Conservation (phyloP, 2,329 filamentous ascomycete genomes). For the Aspergillus neoniger region DNA sequence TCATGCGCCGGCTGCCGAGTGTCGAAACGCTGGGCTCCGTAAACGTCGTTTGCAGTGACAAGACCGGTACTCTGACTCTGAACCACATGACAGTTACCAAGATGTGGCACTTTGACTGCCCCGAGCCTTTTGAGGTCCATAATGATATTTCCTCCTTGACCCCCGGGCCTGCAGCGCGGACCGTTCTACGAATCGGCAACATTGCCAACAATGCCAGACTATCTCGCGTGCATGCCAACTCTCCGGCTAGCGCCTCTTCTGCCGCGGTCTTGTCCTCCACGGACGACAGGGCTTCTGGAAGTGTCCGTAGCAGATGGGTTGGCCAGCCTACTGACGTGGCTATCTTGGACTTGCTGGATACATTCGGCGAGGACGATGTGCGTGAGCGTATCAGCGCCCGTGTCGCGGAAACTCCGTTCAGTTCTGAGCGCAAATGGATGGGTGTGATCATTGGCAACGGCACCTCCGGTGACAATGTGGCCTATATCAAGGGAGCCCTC, state of each 20-base stretch:
- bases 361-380: constrained; percentile 87
- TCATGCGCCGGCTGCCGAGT: constrained; percentile 92
- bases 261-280: constrained; percentile 86
- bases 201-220: constrained; percentile 93
- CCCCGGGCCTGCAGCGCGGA: constrained; percentile 72
- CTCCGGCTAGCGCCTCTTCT: constrained; percentile 68
- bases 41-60: constrained; percentile 99
- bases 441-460: constrained; percentile 76
- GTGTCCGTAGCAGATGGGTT: constrained; percentile 83
- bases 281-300: constrained; percentile 60
- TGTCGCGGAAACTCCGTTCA: constrained; percentile 86
- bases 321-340: constrained; percentile 97
- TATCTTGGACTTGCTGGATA: constrained; percentile 90
- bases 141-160: constrained; percentile 55
- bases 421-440: constrained; percentile 99
- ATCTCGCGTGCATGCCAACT: constrained; percentile 69
- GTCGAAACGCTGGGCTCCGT: constrained; percentile 98
- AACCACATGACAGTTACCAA: constrained; percentile 99
- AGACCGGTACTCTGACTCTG: constrained; percentile 92
- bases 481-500: constrained; percentile 93
- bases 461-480: constrained; percentile 65
- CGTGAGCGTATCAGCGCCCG: constrained; percentile 82
- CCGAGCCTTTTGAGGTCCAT: constrained; percentile 58
- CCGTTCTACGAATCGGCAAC: constrained; percentile 87
- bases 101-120: constrained; percentile 87